phyloP scores from a whole-genome alignment of 2,329 filamentous ascomycete species.

The Fusarium abutilonis region DNA sequence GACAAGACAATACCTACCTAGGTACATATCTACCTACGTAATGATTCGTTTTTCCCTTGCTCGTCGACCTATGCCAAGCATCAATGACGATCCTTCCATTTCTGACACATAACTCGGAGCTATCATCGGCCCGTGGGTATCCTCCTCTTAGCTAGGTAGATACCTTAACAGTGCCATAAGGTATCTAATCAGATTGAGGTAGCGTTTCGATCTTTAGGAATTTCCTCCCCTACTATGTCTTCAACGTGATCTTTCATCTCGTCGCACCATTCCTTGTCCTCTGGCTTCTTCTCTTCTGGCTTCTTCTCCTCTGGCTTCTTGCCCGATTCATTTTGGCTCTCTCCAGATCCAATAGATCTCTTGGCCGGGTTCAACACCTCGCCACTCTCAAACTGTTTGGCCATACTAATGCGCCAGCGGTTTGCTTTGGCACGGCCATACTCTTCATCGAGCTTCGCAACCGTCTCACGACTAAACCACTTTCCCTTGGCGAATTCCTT shows the following conservation, averaged over 20 bases:
- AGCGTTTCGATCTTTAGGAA: too few relatives aligned
- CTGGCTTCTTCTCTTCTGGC: too few relatives aligned
- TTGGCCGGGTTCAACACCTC: too few relatives aligned
- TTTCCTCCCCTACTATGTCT: too few relatives aligned
- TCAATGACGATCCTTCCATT: conserved; percentile 2
- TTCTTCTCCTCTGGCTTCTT: too few relatives aligned
- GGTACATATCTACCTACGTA: conserved; percentile 34
- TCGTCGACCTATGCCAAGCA: conserved; percentile 1
- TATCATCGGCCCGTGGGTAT: conserved; percentile 8
- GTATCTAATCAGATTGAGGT: too few relatives aligned
- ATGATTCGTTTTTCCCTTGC: conserved; percentile 23
- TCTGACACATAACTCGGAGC: conserved; percentile 19
- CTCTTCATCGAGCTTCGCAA: conserved; percentile 11
- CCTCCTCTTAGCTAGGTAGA: too few relatives aligned
- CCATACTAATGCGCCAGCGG: neutral
- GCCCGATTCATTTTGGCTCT: too few relatives aligned
- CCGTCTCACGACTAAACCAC: neutral
- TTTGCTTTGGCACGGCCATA: neutral
- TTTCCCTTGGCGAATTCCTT: conserved; percentile 8
- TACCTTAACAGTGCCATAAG: too few relatives aligned
- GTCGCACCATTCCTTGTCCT: too few relatives aligned
- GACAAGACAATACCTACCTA: conserved; percentile 19
- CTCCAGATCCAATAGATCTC: too few relatives aligned
- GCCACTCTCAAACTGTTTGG: neutral
- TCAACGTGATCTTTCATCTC: too few relatives aligned